Evolutionary conservation across 2,329 filamentous ascomycete genomes (phyloP).

Genomic region (Colletotrichum spaethianum): DNA sequence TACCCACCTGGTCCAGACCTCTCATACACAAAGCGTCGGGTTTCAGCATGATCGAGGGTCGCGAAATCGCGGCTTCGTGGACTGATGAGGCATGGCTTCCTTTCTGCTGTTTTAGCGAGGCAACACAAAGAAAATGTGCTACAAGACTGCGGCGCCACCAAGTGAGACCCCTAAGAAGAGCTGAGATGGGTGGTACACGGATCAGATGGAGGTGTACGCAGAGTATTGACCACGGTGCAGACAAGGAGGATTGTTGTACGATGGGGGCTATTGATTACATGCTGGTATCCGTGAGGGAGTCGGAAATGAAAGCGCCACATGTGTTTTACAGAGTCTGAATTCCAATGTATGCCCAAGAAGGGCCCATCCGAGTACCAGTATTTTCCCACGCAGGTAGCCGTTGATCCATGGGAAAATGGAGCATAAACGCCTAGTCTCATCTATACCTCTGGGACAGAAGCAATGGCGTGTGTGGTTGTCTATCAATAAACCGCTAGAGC

Average conservation of each 20-base stretch:
- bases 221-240: neutral
- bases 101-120: conserved; percentile 7
- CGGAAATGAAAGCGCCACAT: conserved; percentile 9
- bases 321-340: neutral
- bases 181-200: conserved; percentile 2
- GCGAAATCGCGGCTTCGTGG: conserved; percentile 9
- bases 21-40: conserved; percentile 10
- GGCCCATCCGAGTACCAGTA: conserved; percentile 1
- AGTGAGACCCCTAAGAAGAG: conserved; percentile 5
- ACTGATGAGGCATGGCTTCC: neutral
- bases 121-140: conserved; percentile 7
- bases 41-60: conserved; percentile 34
- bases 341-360: neutral
- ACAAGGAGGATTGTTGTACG: conserved; percentile 24
- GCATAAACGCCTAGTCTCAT: neutral
- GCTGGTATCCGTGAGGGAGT: conserved; percentile 9
- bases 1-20: neutral
- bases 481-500: neutral
- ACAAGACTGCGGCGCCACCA: conserved; percentile 12
- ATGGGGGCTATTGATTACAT: conserved; percentile 7
- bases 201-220: neutral
- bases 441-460: neutral
- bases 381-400: conserved; percentile 2
- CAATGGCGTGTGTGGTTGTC: neutral
- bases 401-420: neutral